Evolutionary conservation across 2,329 filamentous ascomycete genomes (phyloP).

Genomic region (Clonostachys rosea): DNA sequence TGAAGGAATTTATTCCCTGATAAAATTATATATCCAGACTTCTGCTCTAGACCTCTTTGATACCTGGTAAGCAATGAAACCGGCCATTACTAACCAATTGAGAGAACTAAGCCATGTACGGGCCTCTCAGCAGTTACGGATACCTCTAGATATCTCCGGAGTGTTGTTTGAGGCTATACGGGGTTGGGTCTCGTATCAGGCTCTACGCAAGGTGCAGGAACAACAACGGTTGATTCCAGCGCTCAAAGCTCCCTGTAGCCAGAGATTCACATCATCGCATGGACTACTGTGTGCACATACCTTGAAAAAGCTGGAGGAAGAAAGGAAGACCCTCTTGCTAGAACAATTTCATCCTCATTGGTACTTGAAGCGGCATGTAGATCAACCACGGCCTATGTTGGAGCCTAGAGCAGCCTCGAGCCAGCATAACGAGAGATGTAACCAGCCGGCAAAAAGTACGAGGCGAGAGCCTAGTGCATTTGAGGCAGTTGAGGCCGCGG

Average conservation of each 20-base stretch:
- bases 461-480: constrained; percentile 5
- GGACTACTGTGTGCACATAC: constrained; percentile 6
- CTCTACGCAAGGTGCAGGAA: constrained; percentile 7
- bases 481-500: constrained; percentile 6
- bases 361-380: constrained; percentile 2
- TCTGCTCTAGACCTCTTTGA: constrained; percentile 9
- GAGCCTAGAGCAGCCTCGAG: background rate
- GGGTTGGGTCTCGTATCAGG: constrained; percentile 8
- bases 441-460: background rate
- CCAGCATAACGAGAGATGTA: background rate
- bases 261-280: constrained; percentile 5
- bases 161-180: constrained; percentile 6
- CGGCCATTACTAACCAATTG: constrained; percentile 8
- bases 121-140: constrained; percentile 6
- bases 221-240: constrained; percentile 6
- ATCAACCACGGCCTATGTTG: background rate
- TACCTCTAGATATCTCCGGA: constrained; percentile 7
- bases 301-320: constrained; percentile 4
- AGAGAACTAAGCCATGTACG: constrained; percentile 6
- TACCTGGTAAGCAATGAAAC: constrained; percentile 8
- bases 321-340: background rate
- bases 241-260: constrained; percentile 5
- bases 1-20: constrained; percentile 8
- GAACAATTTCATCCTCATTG: constrained; percentile 4
- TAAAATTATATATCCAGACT: constrained; percentile 8